phyloP scores from a whole-genome alignment of 139 green algal species.

The Marvania coccoides region DNA sequence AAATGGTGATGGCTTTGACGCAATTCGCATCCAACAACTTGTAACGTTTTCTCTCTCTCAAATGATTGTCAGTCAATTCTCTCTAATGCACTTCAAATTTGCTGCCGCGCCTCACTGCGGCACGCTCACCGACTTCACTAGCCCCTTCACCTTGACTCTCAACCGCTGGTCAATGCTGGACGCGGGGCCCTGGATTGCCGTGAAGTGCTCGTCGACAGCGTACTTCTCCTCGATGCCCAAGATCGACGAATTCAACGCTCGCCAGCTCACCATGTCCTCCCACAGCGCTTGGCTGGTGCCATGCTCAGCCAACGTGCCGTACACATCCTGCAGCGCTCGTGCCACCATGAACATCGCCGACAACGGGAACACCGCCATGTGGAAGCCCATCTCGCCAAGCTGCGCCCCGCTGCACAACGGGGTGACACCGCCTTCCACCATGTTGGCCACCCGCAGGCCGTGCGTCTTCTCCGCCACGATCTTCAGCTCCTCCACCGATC shows the following conservation, averaged over 20 bases:
- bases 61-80: too few relatives aligned
- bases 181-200: slow-evolving; percentile 1
- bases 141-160: slow-evolving; percentile 8
- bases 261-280: slow-evolving; percentile 35
- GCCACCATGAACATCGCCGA: slow-evolving; percentile 37
- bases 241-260: slow-evolving; percentile 46
- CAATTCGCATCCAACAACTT: too few relatives aligned
- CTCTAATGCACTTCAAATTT: not conserved
- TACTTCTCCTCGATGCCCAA: slow-evolving; percentile 47
- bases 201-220: slow-evolving; percentile 35
- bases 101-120: not conserved
- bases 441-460: slow-evolving; percentile 57
- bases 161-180: slow-evolving; percentile 6
- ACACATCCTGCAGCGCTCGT: slow-evolving; percentile 19
- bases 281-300: slow-evolving; percentile 45
- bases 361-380: slow-evolving; percentile 57
- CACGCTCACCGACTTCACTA: slow-evolving; percentile 1
- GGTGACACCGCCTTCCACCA: slow-evolving; percentile 66
- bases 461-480: slow-evolving; percentile 45
- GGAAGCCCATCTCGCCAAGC: slow-evolving; percentile 60
- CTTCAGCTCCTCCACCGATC: slow-evolving; percentile 56
- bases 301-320: slow-evolving; percentile 19
- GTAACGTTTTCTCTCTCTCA: not conserved
- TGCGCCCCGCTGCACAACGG: slow-evolving; percentile 47
- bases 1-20: too few relatives aligned